Base-by-base conservation (phyloP, 2,329 filamentous ascomycete species). In the Hypoxylon sp. region DNA sequence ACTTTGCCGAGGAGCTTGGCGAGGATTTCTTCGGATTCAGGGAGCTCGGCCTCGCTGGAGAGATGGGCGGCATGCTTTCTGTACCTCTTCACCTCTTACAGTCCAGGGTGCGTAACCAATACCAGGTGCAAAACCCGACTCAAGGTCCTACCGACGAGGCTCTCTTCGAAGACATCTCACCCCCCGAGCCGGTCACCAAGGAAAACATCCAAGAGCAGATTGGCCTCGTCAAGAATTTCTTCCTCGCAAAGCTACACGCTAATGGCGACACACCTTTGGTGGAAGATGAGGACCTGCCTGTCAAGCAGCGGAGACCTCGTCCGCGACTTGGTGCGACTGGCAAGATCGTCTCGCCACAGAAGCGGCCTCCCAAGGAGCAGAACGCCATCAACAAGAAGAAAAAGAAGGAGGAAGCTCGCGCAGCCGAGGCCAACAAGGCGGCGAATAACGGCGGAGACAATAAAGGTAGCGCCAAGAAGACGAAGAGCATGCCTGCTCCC, bases 1-100 rank as follows among this genome's bases (percentile, higher is more conserved):
- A 99, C 74, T 99, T 99, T 73, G 95, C 95, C 0, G 95, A 97
- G 73, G 95, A 99, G 67, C 89, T 99, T 10, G 94, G 93, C 60
- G 95, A 99, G 79, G 95, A 99, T 77, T 99, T 97, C 83, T 99
- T 99, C 70, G 95, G 95, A 23, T 98, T 99, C 84, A 93, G 92
- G 72, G 93, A 96, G 58, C 85, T 99, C 41, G 95, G 95, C 38
- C 83, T 99, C 55, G 92, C 97, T 69, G 89, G 88, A 67, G 95
- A 99, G 72, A 89, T 98, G 72, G 93, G 93, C 15, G 88, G 94
- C 26, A 90, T 90, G 65, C 85, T 98, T 60, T 93, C 91, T 49
- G 95, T 99, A 29, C 95, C 96, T 20, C 82, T 99, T 56, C 95
- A 99, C 77, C 85, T 99, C 17, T 84, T 99, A 23, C 95, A 98